Evolutionary conservation across 257 asterid species (phyloP).

Genomic region (Solanum gandarillasii): DNA sequence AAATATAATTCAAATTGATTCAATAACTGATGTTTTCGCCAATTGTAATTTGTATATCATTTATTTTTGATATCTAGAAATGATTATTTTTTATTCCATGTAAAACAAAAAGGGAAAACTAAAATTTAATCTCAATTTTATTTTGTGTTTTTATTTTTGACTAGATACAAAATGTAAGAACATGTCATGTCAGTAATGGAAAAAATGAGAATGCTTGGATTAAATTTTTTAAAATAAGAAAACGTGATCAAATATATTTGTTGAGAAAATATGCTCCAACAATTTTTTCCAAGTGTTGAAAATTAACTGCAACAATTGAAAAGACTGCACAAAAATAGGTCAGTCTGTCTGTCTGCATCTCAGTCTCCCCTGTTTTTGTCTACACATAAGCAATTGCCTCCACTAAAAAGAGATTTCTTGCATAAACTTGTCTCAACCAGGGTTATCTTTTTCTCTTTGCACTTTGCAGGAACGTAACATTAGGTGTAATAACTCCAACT

Average conservation of each 20-base stretch:
- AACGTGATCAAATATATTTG: background rate
- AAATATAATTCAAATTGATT: background rate
- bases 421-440: background rate
- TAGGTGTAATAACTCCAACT: background rate
- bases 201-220: background rate
- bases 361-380: background rate
- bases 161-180: background rate
- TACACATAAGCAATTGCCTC: background rate
- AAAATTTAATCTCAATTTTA: background rate
- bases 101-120: background rate
- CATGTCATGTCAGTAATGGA: background rate
- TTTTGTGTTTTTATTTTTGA: background rate
- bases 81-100: background rate
- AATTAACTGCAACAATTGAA: background rate
- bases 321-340: background rate
- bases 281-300: background rate
- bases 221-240: background rate
- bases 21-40: background rate
- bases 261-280: background rate
- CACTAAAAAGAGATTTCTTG: background rate
- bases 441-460: background rate
- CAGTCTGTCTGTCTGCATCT: background rate
- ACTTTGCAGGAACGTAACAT: background rate
- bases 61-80: background rate
- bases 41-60: background rate